Evolutionary conservation across 495 filamentous ascomycete genomes (phyloP), one percentile per base, ranked within the genome.

Genomic region (Daldinia decipiens): DNA sequence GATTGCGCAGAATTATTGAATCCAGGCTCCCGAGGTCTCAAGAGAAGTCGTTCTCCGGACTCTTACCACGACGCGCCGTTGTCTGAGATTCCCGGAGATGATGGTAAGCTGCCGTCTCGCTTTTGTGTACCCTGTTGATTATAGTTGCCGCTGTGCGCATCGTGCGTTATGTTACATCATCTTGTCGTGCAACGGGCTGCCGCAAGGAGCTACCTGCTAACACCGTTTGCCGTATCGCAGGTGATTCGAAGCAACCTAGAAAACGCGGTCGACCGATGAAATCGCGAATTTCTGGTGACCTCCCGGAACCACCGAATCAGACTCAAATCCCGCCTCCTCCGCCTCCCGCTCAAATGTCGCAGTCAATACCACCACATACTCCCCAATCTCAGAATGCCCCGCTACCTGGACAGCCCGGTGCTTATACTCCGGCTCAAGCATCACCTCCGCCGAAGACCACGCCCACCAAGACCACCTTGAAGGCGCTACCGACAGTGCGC

Each of bases 1-100:
- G 21, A 64, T 61, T 69, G 40, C 52, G 53, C 71, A 85, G 83
- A 83, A 70, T 64, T 83, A 40, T 53, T 77, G 17, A 80, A 76
- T 59, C 67, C 77, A 51, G 58, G 69, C 21, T 71, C 93, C 70
- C 90, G 95, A 78, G 93, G 94, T 68, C 79, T 93, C 77, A 99
- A 98, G 84, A 89, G 95, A 81, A 95, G 92, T 87, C 93, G 93
- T 63, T 97, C 95, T 59, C 94, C 93, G 73, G 92, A 96, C 72
- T 84, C 79, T 72, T 89, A 90, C 77, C 88, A 87, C 75, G 89
- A 91, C 77, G 79, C 82, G 70, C 79, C 81, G 70, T 72, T 79
- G 68, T 85, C 87, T 77, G 87, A 86, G 74, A 85, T 86, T 70
- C 87, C 80, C 68, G 86, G 88, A 80, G 93, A 96, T 83, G 93